Evolutionary conservation across 441 rosid genomes (phyloP).

Genomic region (Adansonia gregorii): DNA sequence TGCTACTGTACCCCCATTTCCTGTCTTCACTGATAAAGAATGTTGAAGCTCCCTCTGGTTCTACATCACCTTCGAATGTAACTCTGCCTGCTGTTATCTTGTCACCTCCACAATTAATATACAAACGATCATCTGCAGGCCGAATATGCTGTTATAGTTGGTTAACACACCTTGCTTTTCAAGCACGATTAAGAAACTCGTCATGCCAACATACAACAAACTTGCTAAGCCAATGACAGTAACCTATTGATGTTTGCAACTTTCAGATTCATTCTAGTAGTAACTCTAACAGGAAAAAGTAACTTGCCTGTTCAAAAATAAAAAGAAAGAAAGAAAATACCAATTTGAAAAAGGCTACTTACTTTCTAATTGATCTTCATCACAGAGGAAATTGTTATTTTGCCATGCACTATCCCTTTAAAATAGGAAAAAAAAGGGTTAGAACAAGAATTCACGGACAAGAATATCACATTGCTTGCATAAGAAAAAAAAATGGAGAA

Average conservation of each 20-base stretch:
- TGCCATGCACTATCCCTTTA: slow-evolving; percentile 18
- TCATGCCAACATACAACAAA: background rate
- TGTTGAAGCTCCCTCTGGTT: slow-evolving; percentile 52
- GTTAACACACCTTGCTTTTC: background rate
- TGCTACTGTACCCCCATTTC: slow-evolving; percentile 83
- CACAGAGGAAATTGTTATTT: slow-evolving; percentile 6
- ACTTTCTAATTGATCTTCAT: slow-evolving; percentile 19
- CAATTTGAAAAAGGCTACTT: background rate
- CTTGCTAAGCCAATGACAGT: slow-evolving; percentile 2
- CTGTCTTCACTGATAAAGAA: slow-evolving; percentile 39
- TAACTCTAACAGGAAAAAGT: background rate
- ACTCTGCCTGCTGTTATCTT: background rate
- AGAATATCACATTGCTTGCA: background rate
- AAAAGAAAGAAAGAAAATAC: background rate
- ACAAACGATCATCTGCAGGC: slow-evolving; percentile 17
- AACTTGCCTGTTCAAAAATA: background rate
- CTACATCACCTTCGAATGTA: slow-evolving; percentile 2
- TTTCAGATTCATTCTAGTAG: background rate
- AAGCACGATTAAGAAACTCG: background rate
- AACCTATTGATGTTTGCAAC: background rate
- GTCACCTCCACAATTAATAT: slow-evolving; percentile 24
- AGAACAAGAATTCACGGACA: background rate
- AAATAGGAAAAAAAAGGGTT: slow-evolving; percentile 1
- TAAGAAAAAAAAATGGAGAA: background rate
- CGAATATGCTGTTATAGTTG: background rate